Evolutionary conservation across 352 stramenopile species (phyloP).

Genomic region (Phytophthora citricola): DNA sequence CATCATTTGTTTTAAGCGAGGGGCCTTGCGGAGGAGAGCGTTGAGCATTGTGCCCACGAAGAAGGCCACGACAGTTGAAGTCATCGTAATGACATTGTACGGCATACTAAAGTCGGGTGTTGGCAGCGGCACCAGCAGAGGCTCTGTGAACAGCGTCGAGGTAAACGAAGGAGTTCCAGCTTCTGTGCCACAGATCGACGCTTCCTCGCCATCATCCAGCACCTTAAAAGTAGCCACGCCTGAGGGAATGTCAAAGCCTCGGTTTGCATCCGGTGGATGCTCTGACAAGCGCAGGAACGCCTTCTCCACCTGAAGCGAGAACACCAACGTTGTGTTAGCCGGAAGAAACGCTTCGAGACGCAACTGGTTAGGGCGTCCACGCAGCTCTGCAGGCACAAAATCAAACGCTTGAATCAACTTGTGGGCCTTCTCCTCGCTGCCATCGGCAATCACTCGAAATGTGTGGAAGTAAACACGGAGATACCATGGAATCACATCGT

Average conservation of each 20-base stretch:
- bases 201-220: neutral
- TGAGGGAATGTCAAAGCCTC: slow-evolving; percentile 83
- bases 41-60: slow-evolving; percentile 89
- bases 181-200: slow-evolving; percentile 17
- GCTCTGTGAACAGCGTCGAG: slow-evolving; percentile 75
- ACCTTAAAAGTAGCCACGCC: slow-evolving; percentile 60
- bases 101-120: slow-evolving; percentile 92
- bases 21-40: slow-evolving; percentile 72
- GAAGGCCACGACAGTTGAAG: slow-evolving; percentile 88
- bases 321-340: slow-evolving; percentile 56
- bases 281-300: slow-evolving; percentile 82
- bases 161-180: slow-evolving; percentile 22
- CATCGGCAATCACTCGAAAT: slow-evolving; percentile 35
- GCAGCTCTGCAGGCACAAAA: slow-evolving; percentile 71
- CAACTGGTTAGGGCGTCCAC: slow-evolving; percentile 64
- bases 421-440: slow-evolving; percentile 14
- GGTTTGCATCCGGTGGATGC: slow-evolving; percentile 87
- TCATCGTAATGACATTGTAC: slow-evolving; percentile 93
- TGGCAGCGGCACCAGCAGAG: slow-evolving; percentile 81
- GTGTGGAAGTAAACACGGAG: slow-evolving; percentile 83
- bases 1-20: slow-evolving; percentile 77
- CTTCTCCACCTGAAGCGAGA: slow-evolving; percentile 85
- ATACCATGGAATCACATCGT: slow-evolving; percentile 86
- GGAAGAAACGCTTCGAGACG: slow-evolving; percentile 59
- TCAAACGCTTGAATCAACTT: slow-evolving; percentile 37